phyloP scores from a whole-genome alignment of 805 yeast species.

The Barnettozyma californica region DNA sequence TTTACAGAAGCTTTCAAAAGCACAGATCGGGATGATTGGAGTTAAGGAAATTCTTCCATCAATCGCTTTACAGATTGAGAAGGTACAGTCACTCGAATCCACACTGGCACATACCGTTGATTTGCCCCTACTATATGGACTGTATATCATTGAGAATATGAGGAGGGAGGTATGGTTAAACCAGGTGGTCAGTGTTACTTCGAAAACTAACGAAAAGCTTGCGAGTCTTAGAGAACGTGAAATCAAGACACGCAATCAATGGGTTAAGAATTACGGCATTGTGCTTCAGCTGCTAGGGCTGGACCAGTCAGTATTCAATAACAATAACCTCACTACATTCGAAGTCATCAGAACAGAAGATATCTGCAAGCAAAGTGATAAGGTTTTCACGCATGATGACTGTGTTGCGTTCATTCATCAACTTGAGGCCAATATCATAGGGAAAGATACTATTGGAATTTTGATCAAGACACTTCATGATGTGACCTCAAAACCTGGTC shows the following conservation, averaged over 20 bases:
- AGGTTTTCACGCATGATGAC: conserved; percentile 20
- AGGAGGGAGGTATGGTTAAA: conserved; percentile 54
- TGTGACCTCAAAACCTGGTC: conserved; percentile 23
- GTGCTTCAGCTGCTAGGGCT: conserved; percentile 33
- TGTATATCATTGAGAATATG: conserved; percentile 56
- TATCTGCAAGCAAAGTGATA: neutral
- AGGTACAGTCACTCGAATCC: conserved; percentile 22
- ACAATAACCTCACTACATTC: conserved; percentile 14
- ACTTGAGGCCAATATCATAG: conserved; percentile 28
- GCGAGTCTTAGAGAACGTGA: conserved; percentile 56
- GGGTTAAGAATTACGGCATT: conserved; percentile 59
- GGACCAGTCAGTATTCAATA: conserved; percentile 20
- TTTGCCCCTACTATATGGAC: conserved; percentile 66
- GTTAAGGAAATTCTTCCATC: conserved; percentile 22
- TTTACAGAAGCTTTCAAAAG: conserved; percentile 13
- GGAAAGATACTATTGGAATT: conserved; percentile 29
- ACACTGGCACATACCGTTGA: conserved; percentile 44
- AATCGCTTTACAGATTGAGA: conserved; percentile 15
- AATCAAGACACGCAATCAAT: conserved; percentile 45
- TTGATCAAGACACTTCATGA: conserved; percentile 35
- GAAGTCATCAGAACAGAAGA: conserved; percentile 17
- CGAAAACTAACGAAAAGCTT: conserved; percentile 49
- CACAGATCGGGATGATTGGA: conserved; percentile 19
- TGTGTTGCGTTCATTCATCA: conserved; percentile 33
- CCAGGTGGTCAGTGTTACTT: conserved; percentile 21